phyloP scores from a whole-genome alignment of 2,329 filamentous ascomycete species.

The Claviceps paspali region DNA sequence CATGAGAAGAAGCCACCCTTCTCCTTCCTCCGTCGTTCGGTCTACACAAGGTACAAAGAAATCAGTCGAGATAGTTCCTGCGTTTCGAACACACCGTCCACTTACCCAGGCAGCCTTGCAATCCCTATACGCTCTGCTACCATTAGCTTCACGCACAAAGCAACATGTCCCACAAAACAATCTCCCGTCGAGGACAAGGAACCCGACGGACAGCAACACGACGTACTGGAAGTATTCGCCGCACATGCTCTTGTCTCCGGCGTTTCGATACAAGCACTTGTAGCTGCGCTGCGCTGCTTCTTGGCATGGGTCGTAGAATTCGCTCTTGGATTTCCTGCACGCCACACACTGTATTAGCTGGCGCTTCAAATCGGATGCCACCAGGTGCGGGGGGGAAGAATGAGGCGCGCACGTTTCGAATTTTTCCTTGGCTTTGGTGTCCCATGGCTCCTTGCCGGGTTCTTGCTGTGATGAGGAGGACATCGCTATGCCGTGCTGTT shows the following conservation, averaged over 20 bases:
- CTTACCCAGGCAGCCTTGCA: slow-evolving; percentile 90
- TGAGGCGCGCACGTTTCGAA: slow-evolving; percentile 42
- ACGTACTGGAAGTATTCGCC: slow-evolving; percentile 87
- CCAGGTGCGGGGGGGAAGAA: not conserved
- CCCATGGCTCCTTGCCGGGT: slow-evolving; percentile 30
- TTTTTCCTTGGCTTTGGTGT: slow-evolving; percentile 42
- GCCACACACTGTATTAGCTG: too few relatives aligned
- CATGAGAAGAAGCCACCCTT: slow-evolving; percentile 7
- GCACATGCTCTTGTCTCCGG: slow-evolving; percentile 78
- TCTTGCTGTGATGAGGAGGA: slow-evolving; percentile 2
- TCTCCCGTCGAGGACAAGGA: too few relatives aligned
- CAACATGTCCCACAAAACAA: too few relatives aligned
- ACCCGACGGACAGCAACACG: too few relatives aligned
- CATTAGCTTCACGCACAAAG: too few relatives aligned
- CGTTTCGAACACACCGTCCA: not conserved
- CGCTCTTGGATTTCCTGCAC: slow-evolving; percentile 66
- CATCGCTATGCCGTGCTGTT: slow-evolving; percentile 1
- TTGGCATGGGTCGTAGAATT: slow-evolving; percentile 92
- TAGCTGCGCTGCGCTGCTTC: slow-evolving; percentile 78
- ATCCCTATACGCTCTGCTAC: slow-evolving; percentile 69
- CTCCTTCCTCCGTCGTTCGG: slow-evolving; percentile 11
- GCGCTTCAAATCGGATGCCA: too few relatives aligned
- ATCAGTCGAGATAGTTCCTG: too few relatives aligned
- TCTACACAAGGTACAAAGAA: slow-evolving; percentile 2
- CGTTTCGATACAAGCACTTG: slow-evolving; percentile 77